Base-by-base conservation (phyloP, 345 rosid species). In the Raphanus sativus region DNA sequence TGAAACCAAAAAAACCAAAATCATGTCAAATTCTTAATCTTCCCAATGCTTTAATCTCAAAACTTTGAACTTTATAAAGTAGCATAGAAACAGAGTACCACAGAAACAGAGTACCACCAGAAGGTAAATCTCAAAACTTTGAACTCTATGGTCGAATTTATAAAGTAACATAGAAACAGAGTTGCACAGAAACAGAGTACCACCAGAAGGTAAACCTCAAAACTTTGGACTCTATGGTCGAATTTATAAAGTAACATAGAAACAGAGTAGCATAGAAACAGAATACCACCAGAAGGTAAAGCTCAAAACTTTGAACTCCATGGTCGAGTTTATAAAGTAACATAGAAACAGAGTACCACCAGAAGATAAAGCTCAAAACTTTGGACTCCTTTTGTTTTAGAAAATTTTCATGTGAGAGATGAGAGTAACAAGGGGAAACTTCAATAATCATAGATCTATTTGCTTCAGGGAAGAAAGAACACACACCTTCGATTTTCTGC, bases 401-500 rank as follows among this genome's bases (percentile, higher is more conserved):
- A 48, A n/a, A 13, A 4, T 48, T 48, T n/a, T n/a, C 17, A 48
- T 13, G 52, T 42, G 6, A 0, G 45, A 9, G 45, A 38, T 10
- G 45, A 38, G 52, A 11, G 52, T 4, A 12, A 75, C 15, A 7
- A 24, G 28, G 16, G 3, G 25, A 8, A 9, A 15, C 8, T 48
- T 48, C 16, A 4, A 0, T 55, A 36, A 6, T 66, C 12, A 15
- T 54, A 71, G 76, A 71, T 28, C 30, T 2, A 38, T 40, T 56
- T 50, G 4, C 7, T 45, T 45, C 54, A 4, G 54, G 0, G 16
- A n/a, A 48, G 55, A 48, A 63, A 52, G 67, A 66, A 69, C 72
- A 73, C 70, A 78, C 50, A 92, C 99, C 99, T 65, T 90, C 93
- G 52, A 87, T 84, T 83, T 95, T 95, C 81, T 85, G 91, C 68